Conservation (phyloP, 106 monocot genomes). For the Dendrobium nobile region DNA sequence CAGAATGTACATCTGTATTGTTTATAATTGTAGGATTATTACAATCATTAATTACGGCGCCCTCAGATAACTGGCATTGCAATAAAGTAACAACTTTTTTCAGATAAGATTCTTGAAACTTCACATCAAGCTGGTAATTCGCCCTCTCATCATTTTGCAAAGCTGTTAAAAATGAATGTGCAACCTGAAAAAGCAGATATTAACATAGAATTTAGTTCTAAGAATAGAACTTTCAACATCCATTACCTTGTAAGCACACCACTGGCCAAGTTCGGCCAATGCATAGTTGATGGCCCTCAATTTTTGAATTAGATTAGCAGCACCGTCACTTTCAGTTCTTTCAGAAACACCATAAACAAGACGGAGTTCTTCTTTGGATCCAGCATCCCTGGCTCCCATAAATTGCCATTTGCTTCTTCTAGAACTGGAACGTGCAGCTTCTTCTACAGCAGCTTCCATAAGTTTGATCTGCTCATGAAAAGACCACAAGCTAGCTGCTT, state of each 20-base stretch:
- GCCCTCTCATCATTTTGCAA: constrained; percentile 96
- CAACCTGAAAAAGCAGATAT: constrained; percentile 56
- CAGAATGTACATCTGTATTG: constrained; percentile 14
- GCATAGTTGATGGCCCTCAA: constrained; percentile 94
- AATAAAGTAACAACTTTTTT: constrained; percentile 75
- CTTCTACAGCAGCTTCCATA: constrained; percentile 82
- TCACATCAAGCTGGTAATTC: constrained; percentile 94
- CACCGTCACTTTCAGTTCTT: constrained; percentile 99
- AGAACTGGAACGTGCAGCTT: constrained; percentile 75
- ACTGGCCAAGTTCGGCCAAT: constrained; percentile 92
- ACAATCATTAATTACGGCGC: constrained; percentile 44
- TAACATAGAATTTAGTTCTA: constrained; percentile 7
- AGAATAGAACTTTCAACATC: constrained; percentile 4
- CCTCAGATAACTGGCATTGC: constrained; percentile 89
- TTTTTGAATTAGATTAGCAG: constrained; percentile 93
- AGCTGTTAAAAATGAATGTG: constrained; percentile 83
- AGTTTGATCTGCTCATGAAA: constrained; percentile 90
- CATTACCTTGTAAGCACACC: constrained; percentile 95
- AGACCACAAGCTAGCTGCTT: constrained; percentile 73
- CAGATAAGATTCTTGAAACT: constrained; percentile 93
- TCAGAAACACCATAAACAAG: constrained; percentile 97
- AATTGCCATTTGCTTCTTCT: constrained; percentile 98
- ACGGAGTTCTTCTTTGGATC: constrained; percentile 88
- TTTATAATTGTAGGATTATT: constrained; percentile 11
- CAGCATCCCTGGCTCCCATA: constrained; percentile 99